Evolutionary conservation across 768 basidiomycete species (phyloP).

Genomic region (Mycena pura): DNA sequence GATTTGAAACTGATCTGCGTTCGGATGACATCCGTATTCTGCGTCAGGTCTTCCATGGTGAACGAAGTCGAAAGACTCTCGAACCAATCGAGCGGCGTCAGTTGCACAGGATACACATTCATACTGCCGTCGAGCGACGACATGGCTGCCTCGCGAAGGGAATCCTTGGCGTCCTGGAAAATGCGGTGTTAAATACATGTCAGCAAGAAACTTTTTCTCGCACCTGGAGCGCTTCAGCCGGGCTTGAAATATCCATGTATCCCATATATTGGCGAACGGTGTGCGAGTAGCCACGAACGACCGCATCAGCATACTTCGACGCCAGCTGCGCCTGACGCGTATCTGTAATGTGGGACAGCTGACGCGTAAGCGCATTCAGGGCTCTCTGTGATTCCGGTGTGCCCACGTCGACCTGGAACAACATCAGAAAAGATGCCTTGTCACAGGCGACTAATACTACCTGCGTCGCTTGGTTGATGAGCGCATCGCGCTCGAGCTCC

Average conservation of each 20-base stretch:
- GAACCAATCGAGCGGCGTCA: constrained; percentile 38
- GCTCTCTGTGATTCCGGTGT: constrained; percentile 8
- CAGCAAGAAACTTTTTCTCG: not conserved
- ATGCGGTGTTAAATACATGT: not conserved
- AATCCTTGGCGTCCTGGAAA: constrained; percentile 33
- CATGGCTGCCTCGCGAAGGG: constrained; percentile 34
- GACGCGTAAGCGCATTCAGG: constrained; percentile 31
- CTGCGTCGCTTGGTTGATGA: constrained; percentile 29
- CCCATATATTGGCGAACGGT: constrained; percentile 35
- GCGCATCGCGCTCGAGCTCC: constrained; percentile 35
- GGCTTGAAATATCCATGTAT: constrained; percentile 32
- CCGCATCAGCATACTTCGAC: constrained; percentile 35
- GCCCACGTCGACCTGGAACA: constrained; percentile 4
- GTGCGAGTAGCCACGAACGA: constrained; percentile 37
- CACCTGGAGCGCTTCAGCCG: constrained; percentile 31
- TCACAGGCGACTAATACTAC: too few relatives aligned
- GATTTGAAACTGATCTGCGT: constrained; percentile 33
- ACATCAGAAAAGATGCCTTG: too few relatives aligned
- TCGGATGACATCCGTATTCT: constrained; percentile 31
- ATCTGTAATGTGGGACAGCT: constrained; percentile 33
- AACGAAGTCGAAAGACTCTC: constrained; percentile 35
- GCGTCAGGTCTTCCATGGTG: constrained; percentile 36
- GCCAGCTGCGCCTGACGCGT: constrained; percentile 35
- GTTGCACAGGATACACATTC: constrained; percentile 35
- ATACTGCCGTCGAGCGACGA: constrained; percentile 35